Evolutionary conservation across 345 rosid species (phyloP).

Genomic region (Euphorbia pulcherrima): DNA sequence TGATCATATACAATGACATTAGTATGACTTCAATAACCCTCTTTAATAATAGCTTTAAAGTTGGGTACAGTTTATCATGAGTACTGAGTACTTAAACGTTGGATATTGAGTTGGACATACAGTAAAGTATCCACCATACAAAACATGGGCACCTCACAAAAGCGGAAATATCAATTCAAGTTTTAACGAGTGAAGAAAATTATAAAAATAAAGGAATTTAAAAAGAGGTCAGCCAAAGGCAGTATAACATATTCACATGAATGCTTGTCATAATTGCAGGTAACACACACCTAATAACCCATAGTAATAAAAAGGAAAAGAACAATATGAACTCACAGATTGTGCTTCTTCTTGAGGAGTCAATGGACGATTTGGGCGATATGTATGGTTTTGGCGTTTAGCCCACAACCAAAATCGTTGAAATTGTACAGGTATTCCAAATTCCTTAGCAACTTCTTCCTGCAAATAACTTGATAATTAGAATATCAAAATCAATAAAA

Average conservation of each 20-base stretch:
- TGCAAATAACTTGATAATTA: conserved; percentile 18
- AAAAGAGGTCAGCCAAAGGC: not conserved
- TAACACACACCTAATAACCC: not conserved
- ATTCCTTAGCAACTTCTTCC: conserved; percentile 96
- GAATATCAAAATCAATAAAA: not conserved
- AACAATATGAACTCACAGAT: conserved; percentile 38
- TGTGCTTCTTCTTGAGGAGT: conserved; percentile 68
- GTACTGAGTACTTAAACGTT: not conserved
- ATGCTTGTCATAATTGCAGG: not conserved
- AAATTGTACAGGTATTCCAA: conserved; percentile 69
- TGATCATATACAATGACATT: not conserved
- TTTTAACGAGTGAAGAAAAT: not conserved
- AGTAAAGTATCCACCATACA: not conserved
- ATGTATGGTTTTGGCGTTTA: conserved; percentile 89
- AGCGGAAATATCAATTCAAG: not conserved
- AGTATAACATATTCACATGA: not conserved
- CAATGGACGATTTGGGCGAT: conserved; percentile 83
- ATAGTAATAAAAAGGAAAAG: not conserved
- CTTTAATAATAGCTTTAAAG: not conserved
- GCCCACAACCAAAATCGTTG: conserved; percentile 98
- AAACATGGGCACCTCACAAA: not conserved
- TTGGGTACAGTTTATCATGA: not conserved
- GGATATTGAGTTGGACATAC: not conserved
- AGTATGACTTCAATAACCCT: not conserved
- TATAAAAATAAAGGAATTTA: not conserved